Base-by-base conservation (phyloP, 2,329 filamentous ascomycete genomes). In the Parafenestella ontariensis region DNA sequence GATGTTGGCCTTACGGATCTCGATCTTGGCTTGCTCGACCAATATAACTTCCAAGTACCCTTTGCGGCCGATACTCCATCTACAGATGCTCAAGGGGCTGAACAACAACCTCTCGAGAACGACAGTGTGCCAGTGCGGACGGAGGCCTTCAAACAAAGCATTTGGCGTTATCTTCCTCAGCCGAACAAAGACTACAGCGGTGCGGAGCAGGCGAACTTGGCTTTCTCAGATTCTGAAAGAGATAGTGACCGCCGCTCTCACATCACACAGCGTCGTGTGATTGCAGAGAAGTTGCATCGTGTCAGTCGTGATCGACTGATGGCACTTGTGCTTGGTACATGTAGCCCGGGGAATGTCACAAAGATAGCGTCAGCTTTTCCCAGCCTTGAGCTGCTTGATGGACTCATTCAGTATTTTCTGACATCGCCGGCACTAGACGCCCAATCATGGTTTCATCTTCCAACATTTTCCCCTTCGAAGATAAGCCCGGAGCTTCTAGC, bases 321-420 rank as follows among this genome's bases (percentile, higher is more conserved):
- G 50, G 86, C 83, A 10, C 81, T 90, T 53, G 83, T 90, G 1
- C 75, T 91, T 31, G 80, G 81, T 45, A 85, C 83, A 3, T 87
- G 83, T 62, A 83, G 82, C 42, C 75, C 76, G 2, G 64, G 82
- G 72, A 75, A 82, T 73, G 73, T 81, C 68, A 62, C 61, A 54
- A 82, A 78, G 45, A 83, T 85, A 18, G 84, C 82, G 17, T 83
- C 80, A 1, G 87, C 86, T 0, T 89, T 89, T 58, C 86, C 86
- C 0, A 85, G 85, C 1, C 79, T 85, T 17, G 82, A 85, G 20
- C 71, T 86, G 13, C 77, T 89, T 55, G 86, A 89, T 61, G 85
- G 82, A 9, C 77, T 89, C 50, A 78, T 87, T 11, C 84, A 88
- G 54, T 82, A 84, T 56, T 89, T 85, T 56, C 74, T 88, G 18